These are phyloP conservation scores for Cerioporus squamosus DNA, from an alignment of 1,284 basidiomycete species.

Conservation along the genomic window DNA sequence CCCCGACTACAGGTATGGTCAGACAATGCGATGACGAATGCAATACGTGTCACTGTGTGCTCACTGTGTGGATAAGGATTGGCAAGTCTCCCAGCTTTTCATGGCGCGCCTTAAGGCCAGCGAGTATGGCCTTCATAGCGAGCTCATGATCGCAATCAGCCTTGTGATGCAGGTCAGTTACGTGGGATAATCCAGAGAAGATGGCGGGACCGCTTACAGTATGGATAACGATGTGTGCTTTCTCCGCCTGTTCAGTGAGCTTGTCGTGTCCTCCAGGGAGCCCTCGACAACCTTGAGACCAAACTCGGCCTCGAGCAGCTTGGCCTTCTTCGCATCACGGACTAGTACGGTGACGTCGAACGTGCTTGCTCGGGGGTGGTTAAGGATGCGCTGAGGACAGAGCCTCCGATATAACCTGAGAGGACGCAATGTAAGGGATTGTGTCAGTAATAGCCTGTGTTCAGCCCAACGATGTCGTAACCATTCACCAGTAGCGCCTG, in stretches of 20 bases:
- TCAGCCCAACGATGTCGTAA: no score
- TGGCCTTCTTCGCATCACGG: slow-evolving; percentile 27
- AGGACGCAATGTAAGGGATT: no score
- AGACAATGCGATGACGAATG: neutral
- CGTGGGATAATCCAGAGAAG: no score
- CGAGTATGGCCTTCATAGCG: slow-evolving; percentile 16
- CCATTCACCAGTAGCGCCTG: slow-evolving; percentile 15
- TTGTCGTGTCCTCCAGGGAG: slow-evolving; percentile 22
- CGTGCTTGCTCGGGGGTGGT: slow-evolving; percentile 18
- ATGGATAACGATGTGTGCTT: slow-evolving; percentile 28
- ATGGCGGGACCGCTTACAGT: no score
- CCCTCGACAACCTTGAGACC: slow-evolving; percentile 30
- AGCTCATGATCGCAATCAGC: no score
- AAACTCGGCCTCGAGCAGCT: slow-evolving; percentile 18
- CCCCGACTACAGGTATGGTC: slow-evolving; percentile 36
- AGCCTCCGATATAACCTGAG: slow-evolving; percentile 34
- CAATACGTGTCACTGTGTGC: slow-evolving; percentile 11
- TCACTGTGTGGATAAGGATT: slow-evolving; percentile 51
- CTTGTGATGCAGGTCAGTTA: no score
- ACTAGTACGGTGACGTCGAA: slow-evolving; percentile 31
- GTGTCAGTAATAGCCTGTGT: no score
- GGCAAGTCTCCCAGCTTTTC: slow-evolving; percentile 7
- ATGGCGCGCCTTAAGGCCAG: slow-evolving; percentile 15
- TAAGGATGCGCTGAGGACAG: slow-evolving; percentile 28
- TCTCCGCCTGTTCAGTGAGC: slow-evolving; percentile 16